Base-by-base conservation (phyloP, 1,284 basidiomycete genomes). In the Lentinus polychrous region DNA sequence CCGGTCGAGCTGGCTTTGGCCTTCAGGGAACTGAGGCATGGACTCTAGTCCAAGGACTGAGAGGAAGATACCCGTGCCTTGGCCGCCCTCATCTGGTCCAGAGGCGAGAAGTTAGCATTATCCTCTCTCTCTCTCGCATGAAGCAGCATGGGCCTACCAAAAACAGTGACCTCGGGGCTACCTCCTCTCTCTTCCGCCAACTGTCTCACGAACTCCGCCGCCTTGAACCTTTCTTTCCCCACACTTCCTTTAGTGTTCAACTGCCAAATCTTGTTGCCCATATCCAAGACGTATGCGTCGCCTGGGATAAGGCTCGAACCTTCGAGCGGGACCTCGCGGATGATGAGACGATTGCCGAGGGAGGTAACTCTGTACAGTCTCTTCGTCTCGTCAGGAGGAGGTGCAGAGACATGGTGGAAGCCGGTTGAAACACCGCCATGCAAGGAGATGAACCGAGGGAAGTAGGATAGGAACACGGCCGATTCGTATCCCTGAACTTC, bases 401-500 rank as follows among this genome's bases (percentile, higher is more conserved):
- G 62, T 27, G 71, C 59, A 32, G 73, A 65, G 49, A 81, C 70
- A 57, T 83, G 78, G 57, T 81, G 78, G 63, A 83, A 81, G 18
- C 79, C 78, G 1, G 79, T 76, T 11, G 74, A 64, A 18, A 75
- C 70, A 8, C 81, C 79, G n/a, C 82, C 79, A 52, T 67, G 70
- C 8, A 79, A 69, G 52, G 65, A 70, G 51, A 75, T 51, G 62
- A 83, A 77, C 20, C 63, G 67, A 35, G 74, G 71, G 60, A 80
- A 81, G 66, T 83, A 78, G 3, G 76, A 78, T 15, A 80, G 64
- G 64, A 83, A 83, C 32, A 69, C 72, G 14, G 66, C 49, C 8
- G 80, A 81, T 62, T 84, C 80, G 60, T 68, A 73, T 34, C 66
- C 68, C 57, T 83, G 79, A 8, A 77, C 70, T 66, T 84, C 80